A percentile compares a stretch with the other conserved stretches of the same genome.
phyloP scores from a whole-genome alignment of 2,329 filamentous ascomycete species.

The Penicillium sp. region DNA sequence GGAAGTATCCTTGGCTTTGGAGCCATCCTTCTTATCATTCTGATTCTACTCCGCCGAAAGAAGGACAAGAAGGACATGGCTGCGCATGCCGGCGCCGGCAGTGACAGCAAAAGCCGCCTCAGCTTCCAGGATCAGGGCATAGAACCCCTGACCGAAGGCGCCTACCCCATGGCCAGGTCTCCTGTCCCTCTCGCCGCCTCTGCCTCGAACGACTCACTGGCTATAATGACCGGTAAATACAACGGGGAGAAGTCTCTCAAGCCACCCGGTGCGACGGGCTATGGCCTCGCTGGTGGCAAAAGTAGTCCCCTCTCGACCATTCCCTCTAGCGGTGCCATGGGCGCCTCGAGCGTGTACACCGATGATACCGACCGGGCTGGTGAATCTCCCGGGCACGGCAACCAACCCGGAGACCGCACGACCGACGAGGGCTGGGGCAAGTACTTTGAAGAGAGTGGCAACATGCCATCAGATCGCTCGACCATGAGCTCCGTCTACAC shows the following conservation, averaged over 20 bases:
- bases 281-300: slow-evolving; percentile 21
- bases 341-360: slow-evolving; percentile 23
- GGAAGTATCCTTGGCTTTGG: slow-evolving; percentile 78
- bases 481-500: slow-evolving; percentile 29
- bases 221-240: slow-evolving; percentile 43
- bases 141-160: slow-evolving; percentile 43
- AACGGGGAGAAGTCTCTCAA: slow-evolving; percentile 35
- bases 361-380: slow-evolving; percentile 22
- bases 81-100: slow-evolving; percentile 45
- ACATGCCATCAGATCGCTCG: slow-evolving; percentile 29
- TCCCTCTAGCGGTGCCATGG: slow-evolving; percentile 29
- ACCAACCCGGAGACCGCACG: slow-evolving; percentile 38
- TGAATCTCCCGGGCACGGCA: slow-evolving; percentile 11
- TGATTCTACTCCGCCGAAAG: slow-evolving; percentile 59
- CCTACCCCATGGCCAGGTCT: slow-evolving; percentile 48
- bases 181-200: slow-evolving; percentile 36
- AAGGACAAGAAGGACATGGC: slow-evolving; percentile 54
- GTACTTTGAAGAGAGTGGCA: slow-evolving; percentile 47
- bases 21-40: slow-evolving; percentile 67
- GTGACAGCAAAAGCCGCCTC: slow-evolving; percentile 58
- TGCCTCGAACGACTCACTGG: slow-evolving; percentile 41
- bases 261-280: slow-evolving; percentile 21
- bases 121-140: slow-evolving; percentile 49
- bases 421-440: slow-evolving; percentile 52
- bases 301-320: slow-evolving; percentile 32